These are phyloP conservation scores for Colletotrichum sp. DNA, from an alignment of 2,329 filamentous ascomycete species.

Conservation along the genomic window DNA sequence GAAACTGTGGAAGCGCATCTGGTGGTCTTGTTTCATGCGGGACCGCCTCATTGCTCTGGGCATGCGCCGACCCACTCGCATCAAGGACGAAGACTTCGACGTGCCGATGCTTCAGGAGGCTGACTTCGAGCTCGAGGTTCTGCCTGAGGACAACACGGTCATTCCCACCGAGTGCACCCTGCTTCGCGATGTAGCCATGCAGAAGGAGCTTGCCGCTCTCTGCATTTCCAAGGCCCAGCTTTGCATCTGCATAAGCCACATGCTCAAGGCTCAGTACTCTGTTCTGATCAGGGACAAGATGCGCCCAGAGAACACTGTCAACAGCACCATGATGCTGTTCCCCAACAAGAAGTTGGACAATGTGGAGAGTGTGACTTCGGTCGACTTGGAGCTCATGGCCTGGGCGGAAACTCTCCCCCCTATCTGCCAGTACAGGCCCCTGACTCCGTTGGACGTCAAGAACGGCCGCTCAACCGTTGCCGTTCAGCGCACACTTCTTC, in stretches of 20 bases:
- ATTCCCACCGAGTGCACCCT: conserved; percentile 74
- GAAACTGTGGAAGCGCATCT: conserved; percentile 91
- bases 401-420: conserved; percentile 78
- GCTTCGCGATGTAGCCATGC: conserved; percentile 73
- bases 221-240: conserved; percentile 92
- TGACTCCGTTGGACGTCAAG: conserved; percentile 60
- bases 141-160: conserved; percentile 71
- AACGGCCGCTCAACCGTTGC: conserved; percentile 65
- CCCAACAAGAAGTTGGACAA: conserved; percentile 89
- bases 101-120: conserved; percentile 85
- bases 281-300: conserved; percentile 85
- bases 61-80: conserved; percentile 90
- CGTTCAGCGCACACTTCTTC: conserved; percentile 83
- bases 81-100: conserved; percentile 93
- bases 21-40: conserved; percentile 98
- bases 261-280: conserved; percentile 90
- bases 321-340: conserved; percentile 85
- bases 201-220: conserved; percentile 82
- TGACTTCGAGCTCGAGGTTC: conserved; percentile 80
- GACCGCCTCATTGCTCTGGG: conserved; percentile 91
- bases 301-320: conserved; percentile 77
- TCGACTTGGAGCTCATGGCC: conserved; percentile 78
- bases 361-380: conserved; percentile 77
- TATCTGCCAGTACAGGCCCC: conserved; percentile 70
- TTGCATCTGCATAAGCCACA: conserved; percentile 86